Conservation (phyloP, 2,329 filamentous ascomycete genomes). For the Cladosporium colombiae region DNA sequence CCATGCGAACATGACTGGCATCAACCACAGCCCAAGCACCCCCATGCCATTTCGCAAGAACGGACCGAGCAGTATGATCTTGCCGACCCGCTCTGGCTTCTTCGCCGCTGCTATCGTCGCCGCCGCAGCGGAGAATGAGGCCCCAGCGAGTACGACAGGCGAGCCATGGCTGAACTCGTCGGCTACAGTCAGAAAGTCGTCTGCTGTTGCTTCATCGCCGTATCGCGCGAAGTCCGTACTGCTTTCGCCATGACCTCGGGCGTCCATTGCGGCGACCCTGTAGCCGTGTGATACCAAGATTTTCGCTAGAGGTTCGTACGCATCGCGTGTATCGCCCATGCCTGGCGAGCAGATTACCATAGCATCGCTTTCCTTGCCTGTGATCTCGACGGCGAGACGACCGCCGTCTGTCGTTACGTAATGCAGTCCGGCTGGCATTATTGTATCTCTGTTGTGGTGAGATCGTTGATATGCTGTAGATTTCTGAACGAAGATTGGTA, state of each 20-base stretch:
- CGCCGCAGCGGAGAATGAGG: conserved; percentile 14
- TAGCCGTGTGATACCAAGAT: conserved; percentile 15
- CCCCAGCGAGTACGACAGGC: conserved; percentile 16
- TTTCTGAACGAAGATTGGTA: too few relatives aligned
- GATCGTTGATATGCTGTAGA: not conserved
- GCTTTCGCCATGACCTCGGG: conserved; percentile 22
- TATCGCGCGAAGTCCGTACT: conserved; percentile 14
- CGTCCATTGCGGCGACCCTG: conserved; percentile 19
- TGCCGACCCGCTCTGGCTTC: conserved; percentile 6
- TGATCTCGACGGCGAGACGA: conserved; percentile 19
- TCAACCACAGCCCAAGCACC: conserved; percentile 2
- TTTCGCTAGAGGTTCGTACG: conserved; percentile 13
- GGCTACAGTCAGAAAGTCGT: conserved; percentile 18
- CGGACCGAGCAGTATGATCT: conserved; percentile 17
- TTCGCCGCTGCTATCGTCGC: conserved; percentile 20
- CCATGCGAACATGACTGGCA: conserved; percentile 17
- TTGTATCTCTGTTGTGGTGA: not conserved
- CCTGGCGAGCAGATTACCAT: conserved; percentile 21
- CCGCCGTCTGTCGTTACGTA: conserved; percentile 1
- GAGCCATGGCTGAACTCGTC: conserved; percentile 18
- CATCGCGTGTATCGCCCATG: conserved; percentile 21
- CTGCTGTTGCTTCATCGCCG: conserved; percentile 19
- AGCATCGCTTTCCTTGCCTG: conserved; percentile 7
- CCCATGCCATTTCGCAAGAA: conserved; percentile 21
- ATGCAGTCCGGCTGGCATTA: not conserved